phyloP scores from a whole-genome alignment of 768 basidiomycete species.

The Collybia mongolica region DNA sequence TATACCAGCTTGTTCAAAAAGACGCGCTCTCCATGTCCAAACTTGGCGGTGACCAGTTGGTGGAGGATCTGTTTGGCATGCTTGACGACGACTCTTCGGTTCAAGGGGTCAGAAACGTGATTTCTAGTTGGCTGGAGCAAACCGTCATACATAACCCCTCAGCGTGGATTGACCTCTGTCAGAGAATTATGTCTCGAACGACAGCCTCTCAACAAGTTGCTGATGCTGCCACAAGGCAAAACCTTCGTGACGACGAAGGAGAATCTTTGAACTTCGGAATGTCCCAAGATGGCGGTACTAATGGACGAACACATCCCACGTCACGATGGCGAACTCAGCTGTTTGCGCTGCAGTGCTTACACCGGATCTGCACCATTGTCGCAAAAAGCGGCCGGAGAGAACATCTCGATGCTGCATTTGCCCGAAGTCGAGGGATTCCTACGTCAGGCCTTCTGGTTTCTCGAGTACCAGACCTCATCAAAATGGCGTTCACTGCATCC shows the following conservation, averaged over 20 bases:
- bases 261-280: slow-evolving; percentile 78
- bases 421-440: slow-evolving; percentile 57
- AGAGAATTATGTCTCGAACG: slow-evolving; percentile 94
- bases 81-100: slow-evolving; percentile 93
- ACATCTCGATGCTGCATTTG: slow-evolving; percentile 78
- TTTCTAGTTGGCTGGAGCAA: slow-evolving; percentile 91
- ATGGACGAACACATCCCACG: slow-evolving; percentile 44
- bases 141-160: slow-evolving; percentile 91
- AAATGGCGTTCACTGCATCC: slow-evolving; percentile 97
- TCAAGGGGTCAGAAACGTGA: slow-evolving; percentile 91
- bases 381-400: slow-evolving; percentile 72
- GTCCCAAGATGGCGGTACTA: slow-evolving; percentile 35
- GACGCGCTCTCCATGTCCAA: slow-evolving; percentile 91
- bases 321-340: slow-evolving; percentile 97
- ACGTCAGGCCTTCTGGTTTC: slow-evolving; percentile 71
- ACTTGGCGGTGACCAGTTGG: slow-evolving; percentile 89
- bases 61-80: slow-evolving; percentile 93
- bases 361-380: slow-evolving; percentile 82
- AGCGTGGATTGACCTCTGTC: slow-evolving; percentile 98
- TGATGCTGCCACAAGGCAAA: slow-evolving; percentile 55
- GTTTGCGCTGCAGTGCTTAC: slow-evolving; percentile 90
- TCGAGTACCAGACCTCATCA: slow-evolving; percentile 90
- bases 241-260: slow-evolving; percentile 86
- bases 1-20: slow-evolving; percentile 96
- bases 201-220: slow-evolving; percentile 78